phyloP scores from a whole-genome alignment of 176 grass and related monocot species.

The Sorghum bicolor region DNA sequence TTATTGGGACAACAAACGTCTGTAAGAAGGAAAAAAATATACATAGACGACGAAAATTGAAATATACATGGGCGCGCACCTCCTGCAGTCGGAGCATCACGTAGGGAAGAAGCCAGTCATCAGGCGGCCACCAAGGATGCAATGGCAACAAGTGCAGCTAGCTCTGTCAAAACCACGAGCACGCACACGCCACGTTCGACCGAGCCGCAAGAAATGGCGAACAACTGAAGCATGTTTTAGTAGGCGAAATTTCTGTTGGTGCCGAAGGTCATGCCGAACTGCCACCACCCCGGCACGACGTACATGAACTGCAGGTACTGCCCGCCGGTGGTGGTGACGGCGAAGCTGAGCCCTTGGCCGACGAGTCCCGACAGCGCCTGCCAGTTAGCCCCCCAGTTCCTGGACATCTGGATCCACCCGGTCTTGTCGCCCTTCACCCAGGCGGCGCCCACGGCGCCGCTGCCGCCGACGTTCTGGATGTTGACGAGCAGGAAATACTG shows the following conservation, averaged over 20 bases:
- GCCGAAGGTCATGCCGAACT: constrained; percentile 49
- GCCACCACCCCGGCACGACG: constrained; percentile 38
- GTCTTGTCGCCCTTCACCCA: constrained; percentile 28
- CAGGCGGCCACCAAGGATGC: constrained; percentile 16
- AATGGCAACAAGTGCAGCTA: constrained; percentile 18
- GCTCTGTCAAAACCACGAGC: constrained; percentile 35
- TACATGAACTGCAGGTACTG: constrained; percentile 38
- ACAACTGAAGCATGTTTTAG: not conserved
- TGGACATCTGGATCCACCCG: constrained; percentile 31
- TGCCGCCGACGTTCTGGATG: constrained; percentile 54
- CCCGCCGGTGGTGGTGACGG: constrained; percentile 40
- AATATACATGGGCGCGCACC: constrained; percentile 18
- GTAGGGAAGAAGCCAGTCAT: not conserved
- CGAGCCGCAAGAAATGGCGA: not conserved
- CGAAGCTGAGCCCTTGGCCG: constrained; percentile 52
- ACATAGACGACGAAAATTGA: not conserved
- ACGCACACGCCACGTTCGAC: not conserved
- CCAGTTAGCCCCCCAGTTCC: constrained; percentile 73
- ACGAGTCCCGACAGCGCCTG: not conserved
- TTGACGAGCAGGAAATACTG: constrained; percentile 50
- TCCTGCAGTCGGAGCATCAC: constrained; percentile 27
- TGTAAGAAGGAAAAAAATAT: not conserved
- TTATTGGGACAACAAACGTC: not conserved
- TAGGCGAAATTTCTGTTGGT: constrained; percentile 43
- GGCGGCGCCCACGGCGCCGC: constrained; percentile 22